These are phyloP conservation scores for Saccharomyces paradoxus DNA, from an alignment of 805 yeast genomes.

Conservation along the genomic window DNA sequence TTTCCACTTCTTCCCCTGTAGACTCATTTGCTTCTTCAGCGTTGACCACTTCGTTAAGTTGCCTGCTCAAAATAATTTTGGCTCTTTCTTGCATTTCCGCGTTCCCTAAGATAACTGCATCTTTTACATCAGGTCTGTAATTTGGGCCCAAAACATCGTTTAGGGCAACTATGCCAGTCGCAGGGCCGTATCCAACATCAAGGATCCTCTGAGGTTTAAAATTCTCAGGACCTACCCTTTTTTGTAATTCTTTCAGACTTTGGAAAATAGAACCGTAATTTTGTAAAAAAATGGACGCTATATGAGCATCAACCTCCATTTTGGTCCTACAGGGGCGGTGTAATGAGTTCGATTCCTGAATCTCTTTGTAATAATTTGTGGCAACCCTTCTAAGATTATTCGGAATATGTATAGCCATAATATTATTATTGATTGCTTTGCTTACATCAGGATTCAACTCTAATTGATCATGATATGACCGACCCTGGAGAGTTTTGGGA, in stretches of 20 bases:
- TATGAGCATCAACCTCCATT: conserved; percentile 66
- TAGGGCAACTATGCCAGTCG: conserved; percentile 80
- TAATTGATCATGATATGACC: conserved; percentile 42
- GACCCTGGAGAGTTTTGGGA: conserved; percentile 48
- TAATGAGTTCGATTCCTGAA: conserved; percentile 42
- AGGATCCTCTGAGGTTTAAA: conserved; percentile 63
- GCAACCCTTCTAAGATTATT: conserved; percentile 55
- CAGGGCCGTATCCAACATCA: conserved; percentile 86
- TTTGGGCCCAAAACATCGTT: conserved; percentile 61
- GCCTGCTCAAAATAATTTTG: conserved; percentile 64
- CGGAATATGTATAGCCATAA: conserved; percentile 53
- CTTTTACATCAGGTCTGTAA: conserved; percentile 54
- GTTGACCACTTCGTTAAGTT: conserved; percentile 40
- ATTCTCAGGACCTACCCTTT: conserved; percentile 40
- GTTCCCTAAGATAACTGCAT: conserved; percentile 63
- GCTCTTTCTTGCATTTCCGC: conserved; percentile 76
- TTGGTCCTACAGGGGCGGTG: conserved; percentile 41
- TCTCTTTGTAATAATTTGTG: conserved; percentile 43
- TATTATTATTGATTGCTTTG: conserved; percentile 53
- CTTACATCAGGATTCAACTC: conserved; percentile 51
- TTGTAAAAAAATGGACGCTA: conserved; percentile 73
- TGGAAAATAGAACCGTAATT: conserved; percentile 66
- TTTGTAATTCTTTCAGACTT: conserved; percentile 57
- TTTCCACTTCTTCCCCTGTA: conserved; percentile 11
- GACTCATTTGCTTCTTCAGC: conserved; percentile 5